These are phyloP conservation scores for Diutina ranongensis DNA, from an alignment of 1,139 yeast genomes.

Conservation along the genomic window DNA sequence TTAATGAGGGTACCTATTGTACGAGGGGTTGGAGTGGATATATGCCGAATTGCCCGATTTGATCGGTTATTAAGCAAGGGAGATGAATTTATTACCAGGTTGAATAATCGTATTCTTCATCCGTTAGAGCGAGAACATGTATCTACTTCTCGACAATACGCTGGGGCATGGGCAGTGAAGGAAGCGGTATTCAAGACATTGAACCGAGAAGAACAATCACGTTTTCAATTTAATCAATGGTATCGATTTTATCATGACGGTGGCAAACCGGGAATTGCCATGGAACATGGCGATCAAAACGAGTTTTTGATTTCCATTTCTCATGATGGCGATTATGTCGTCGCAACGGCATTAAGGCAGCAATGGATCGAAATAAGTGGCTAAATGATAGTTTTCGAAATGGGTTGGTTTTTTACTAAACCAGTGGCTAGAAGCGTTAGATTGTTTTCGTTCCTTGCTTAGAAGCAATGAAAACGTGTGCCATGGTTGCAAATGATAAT, in stretches of 20 bases:
- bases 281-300: conserved; percentile 24
- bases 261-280: conserved; percentile 7
- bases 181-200: conserved; percentile 66
- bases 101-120: conserved; percentile 25
- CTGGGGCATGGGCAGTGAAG: conserved; percentile 65
- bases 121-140: conserved; percentile 22
- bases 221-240: conserved; percentile 54
- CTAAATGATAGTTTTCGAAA: too few species aligned
- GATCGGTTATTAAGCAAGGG: conserved; percentile 22
- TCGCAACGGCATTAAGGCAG: conserved; percentile 37
- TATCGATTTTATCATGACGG: conserved; percentile 26
- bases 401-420: too few species aligned
- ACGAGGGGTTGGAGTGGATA: conserved; percentile 55
- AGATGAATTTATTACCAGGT: conserved; percentile 16
- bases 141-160: conserved; percentile 38
- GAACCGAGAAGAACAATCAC: conserved; percentile 33
- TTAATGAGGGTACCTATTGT: not conserved
- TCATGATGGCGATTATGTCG: conserved; percentile 51
- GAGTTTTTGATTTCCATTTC: conserved; percentile 44
- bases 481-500: not conserved
- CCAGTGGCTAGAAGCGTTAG: too few species aligned
- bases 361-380: not conserved
- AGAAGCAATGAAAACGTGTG: too few species aligned
- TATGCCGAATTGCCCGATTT: conserved; percentile 42
- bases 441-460: too few species aligned